A percentile compares a stretch with the other conserved stretches of the same genome.
Evolutionary conservation across 1,139 yeast genomes (phyloP).

Genomic region (Lipomyces yarrowii): DNA sequence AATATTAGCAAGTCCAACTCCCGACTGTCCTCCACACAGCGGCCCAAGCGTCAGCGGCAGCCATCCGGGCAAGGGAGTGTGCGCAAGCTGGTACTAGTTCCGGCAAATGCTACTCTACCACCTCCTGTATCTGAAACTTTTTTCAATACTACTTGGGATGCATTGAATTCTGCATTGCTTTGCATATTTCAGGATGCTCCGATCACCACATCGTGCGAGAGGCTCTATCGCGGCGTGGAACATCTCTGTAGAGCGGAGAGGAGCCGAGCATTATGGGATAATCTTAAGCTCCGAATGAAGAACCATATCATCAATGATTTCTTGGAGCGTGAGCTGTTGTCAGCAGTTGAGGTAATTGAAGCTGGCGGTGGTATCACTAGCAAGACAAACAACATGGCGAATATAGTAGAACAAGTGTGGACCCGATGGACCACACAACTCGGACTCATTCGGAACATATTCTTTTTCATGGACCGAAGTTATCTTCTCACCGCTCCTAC

Average conservation of each 20-base stretch:
- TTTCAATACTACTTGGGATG: constrained; percentile 32
- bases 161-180: constrained; percentile 35
- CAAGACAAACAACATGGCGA: constrained; percentile 16
- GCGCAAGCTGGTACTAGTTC: constrained; percentile 23
- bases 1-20: constrained; percentile 6
- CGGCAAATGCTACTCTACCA: neutral
- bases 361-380: neutral
- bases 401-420: constrained; percentile 35
- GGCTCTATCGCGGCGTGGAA: constrained; percentile 46
- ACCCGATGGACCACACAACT: constrained; percentile 37
- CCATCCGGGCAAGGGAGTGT: constrained; percentile 15
- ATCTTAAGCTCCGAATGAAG: constrained; percentile 32
- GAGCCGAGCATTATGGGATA: constrained; percentile 37
- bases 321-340: constrained; percentile 16
- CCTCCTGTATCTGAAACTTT: constrained; percentile 29
- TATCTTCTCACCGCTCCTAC: constrained; percentile 41
- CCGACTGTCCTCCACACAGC: constrained; percentile 16
- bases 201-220: constrained; percentile 36
- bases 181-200: constrained; percentile 33
- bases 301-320: constrained; percentile 22
- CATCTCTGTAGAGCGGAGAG: constrained; percentile 43
- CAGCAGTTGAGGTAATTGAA: neutral
- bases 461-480: constrained; percentile 45
- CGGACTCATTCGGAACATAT: constrained; percentile 38
- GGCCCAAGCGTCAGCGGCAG: constrained; percentile 27